phyloP scores from a whole-genome alignment of 164 flowering plant genomes.

The Liriodendron chinense region DNA sequence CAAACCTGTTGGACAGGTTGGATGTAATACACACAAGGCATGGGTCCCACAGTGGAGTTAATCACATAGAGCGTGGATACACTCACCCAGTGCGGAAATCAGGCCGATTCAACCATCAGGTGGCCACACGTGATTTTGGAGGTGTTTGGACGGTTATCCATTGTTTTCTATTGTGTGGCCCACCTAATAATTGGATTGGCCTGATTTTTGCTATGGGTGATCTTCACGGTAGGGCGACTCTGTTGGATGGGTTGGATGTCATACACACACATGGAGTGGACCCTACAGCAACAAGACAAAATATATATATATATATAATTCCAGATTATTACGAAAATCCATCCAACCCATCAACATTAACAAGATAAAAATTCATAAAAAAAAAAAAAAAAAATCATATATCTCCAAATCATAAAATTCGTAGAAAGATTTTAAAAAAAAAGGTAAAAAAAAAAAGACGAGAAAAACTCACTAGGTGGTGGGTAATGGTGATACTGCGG shows the following conservation, averaged over 20 bases:
- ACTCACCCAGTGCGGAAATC: background rate
- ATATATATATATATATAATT: too few species aligned
- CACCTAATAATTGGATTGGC: background rate
- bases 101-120: background rate
- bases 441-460: background rate
- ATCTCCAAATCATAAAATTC: background rate
- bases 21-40: too few species aligned
- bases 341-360: too few species aligned
- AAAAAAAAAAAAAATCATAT: too few species aligned
- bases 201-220: background rate
- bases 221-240: background rate
- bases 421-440: too few species aligned
- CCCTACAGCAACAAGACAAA: background rate
- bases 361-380: background rate
- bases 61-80: background rate
- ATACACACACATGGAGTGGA: background rate
- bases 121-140: background rate
- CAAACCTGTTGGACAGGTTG: background rate
- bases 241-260: background rate
- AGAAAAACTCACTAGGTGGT: conserved; percentile 44
- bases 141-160: background rate
- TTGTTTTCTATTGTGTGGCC: background rate
- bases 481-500: conserved; percentile 24
- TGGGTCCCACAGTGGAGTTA: too few species aligned
- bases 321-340: too few species aligned